phyloP scores from a whole-genome alignment of 352 stramenopile genomes.

The Pythium plurisporium region DNA sequence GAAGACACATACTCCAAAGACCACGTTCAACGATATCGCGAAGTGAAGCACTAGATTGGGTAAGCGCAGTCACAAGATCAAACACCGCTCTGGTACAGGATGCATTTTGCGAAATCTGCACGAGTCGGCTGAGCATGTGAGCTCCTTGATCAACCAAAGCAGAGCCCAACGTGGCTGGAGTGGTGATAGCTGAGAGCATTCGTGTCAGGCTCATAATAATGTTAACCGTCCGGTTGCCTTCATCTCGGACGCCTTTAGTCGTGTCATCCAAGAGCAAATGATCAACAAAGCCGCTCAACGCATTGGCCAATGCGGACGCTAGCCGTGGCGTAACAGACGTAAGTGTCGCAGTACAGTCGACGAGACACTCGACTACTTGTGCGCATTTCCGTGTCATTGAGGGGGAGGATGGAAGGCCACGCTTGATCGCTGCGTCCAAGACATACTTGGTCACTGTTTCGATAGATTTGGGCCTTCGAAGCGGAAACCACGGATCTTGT shows the following conservation, averaged over 20 bases:
- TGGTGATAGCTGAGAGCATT: no score
- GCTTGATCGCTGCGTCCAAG: constrained; percentile 10
- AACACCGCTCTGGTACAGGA: background rate
- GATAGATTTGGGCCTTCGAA: constrained; percentile 25
- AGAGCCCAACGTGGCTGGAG: background rate
- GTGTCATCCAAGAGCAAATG: background rate
- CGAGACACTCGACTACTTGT: background rate
- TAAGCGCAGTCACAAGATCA: background rate
- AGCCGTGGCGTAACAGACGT: background rate
- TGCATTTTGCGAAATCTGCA: background rate
- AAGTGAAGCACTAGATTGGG: background rate
- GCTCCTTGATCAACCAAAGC: background rate
- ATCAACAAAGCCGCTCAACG: background rate
- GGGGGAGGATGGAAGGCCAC: background rate
- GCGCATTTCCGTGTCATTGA: background rate
- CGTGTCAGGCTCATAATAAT: no score
- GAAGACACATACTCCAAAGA: background rate
- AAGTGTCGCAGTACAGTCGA: background rate
- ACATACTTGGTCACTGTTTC: constrained; percentile 23
- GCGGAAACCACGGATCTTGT: constrained; percentile 43
- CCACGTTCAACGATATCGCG: background rate
- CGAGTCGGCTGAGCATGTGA: background rate
- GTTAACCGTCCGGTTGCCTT: no score
- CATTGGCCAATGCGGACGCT: background rate
- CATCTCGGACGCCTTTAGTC: background rate